Base-by-base conservation (phyloP, 441 rosid species). In the Mallotus repandus region DNA sequence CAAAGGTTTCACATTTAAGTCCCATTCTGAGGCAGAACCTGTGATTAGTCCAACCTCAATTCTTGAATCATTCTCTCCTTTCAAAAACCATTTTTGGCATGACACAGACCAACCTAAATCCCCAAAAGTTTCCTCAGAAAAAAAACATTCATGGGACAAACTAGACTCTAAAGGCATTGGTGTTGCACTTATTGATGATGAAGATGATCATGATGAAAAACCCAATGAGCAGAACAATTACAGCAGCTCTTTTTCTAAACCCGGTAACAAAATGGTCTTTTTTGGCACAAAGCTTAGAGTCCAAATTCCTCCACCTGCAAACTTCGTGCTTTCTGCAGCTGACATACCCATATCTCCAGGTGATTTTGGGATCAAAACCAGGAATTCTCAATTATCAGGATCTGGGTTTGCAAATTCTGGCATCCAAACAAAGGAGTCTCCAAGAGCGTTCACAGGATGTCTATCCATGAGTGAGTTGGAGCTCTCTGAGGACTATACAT, bases 401-500 rank as follows among this genome's bases (percentile, higher is more conserved):
- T 64, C 76, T 46, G 79, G 77, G 49, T 77, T 84, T 14, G 65
- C 74, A 43, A 74, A 69, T 70, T 80, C 83, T 49, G 66, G 74
- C 25, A n/a, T 69, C 70, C 81, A 76, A 63, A 35, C 74, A 8
- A 78, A 83, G 63, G 77, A 71, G 53, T 79, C 89, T 63, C 84
- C 86, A 5, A 55, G 59, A 63, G 55, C 64, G 38, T 45, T 63
- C 61, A 75, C 80, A 32, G 77, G 81, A 32, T 69, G 76, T 70
- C 65, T 83, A 48, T 74, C 86, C 0, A 79, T 82, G 68, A 85
- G 81, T 59, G 91, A 88, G 81, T 85, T 93, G 85, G 90, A 89
- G 85, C 84, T 84, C 58, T 89, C 90, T 43, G 99, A 91, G 78
- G 99, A 95, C 61, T 95, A 95, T 68, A 92, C 98, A 10, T 78